Evolutionary conservation across 176 grass and related monocot genomes (phyloP).

Genomic region (Cocos nucifera): DNA sequence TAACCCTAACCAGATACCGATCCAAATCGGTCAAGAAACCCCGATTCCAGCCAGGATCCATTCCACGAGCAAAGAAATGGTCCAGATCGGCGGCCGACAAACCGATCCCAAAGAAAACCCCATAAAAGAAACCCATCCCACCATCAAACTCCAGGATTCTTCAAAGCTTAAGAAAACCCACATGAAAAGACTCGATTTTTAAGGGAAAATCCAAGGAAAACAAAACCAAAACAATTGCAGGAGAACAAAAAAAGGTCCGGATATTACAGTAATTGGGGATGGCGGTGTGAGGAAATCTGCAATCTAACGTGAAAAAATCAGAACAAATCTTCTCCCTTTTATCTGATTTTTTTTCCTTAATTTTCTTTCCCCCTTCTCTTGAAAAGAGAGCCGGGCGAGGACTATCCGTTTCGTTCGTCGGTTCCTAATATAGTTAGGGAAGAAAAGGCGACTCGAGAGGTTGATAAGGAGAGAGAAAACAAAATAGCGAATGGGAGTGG

Average conservation of each 20-base stretch:
- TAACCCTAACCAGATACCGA: neutral
- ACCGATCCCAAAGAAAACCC: neutral
- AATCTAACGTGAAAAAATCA: slow-evolving; percentile 5
- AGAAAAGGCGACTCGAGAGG: no score
- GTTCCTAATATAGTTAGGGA: no score
- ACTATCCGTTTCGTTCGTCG: no score
- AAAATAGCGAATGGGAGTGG: no score
- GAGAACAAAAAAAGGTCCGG: neutral
- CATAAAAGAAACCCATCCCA: neutral
- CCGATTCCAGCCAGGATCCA: neutral
- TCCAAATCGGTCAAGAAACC: neutral
- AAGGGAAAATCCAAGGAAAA: neutral
- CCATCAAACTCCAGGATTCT: neutral
- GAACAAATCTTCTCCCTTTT: neutral
- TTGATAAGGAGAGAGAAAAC: no score
- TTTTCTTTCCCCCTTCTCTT: neutral
- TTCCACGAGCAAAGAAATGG: neutral
- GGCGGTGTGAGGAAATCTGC: slow-evolving; percentile 14
- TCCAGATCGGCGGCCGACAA: neutral
- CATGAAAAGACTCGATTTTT: neutral
- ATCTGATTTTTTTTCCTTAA: neutral
- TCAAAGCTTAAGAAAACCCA: neutral
- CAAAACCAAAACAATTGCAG: neutral
- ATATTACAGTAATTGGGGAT: slow-evolving; percentile 7
- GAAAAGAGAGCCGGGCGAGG: no score